These are phyloP conservation scores for Lactarius sanguifluus DNA, from an alignment of 768 basidiomycete genomes.

Conservation along the genomic window DNA sequence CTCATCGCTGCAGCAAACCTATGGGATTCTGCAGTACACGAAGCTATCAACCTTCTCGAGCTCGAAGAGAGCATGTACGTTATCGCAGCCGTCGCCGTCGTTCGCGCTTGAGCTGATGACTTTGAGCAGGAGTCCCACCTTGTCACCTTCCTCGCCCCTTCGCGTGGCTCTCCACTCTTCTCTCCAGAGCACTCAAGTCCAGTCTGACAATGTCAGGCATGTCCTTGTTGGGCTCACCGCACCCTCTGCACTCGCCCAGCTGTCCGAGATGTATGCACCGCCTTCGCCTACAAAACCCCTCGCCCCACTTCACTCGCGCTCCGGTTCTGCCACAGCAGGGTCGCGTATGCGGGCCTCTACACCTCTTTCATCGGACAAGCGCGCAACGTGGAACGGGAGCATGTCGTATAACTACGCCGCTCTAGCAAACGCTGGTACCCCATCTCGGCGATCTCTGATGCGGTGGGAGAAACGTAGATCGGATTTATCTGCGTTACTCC, in stretches of 20 bases:
- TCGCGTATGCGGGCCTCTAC: slow-evolving; percentile 34
- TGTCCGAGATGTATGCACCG: slow-evolving; percentile 88
- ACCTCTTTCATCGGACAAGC: slow-evolving; percentile 44
- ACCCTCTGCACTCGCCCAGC: slow-evolving; percentile 67
- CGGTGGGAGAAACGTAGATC: slow-evolving; percentile 55
- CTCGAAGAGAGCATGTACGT: slow-evolving; percentile 66
- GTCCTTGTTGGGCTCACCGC: slow-evolving; percentile 75
- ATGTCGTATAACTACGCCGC: slow-evolving; percentile 45
- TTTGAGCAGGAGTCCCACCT: slow-evolving; percentile 44
- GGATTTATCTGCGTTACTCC: slow-evolving; percentile 51
- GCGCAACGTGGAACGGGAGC: slow-evolving; percentile 71
- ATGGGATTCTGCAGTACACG: slow-evolving; percentile 75
- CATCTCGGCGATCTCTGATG: slow-evolving; percentile 44
- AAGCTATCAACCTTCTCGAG: slow-evolving; percentile 64
- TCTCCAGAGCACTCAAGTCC: slow-evolving; percentile 71
- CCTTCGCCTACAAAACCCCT: slow-evolving; percentile 52
- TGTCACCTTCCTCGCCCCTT: slow-evolving; percentile 54
- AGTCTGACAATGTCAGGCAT: slow-evolving; percentile 80
- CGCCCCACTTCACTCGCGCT: slow-evolving; percentile 40
- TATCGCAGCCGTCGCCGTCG: slow-evolving; percentile 4
- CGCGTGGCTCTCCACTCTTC: slow-evolving; percentile 72
- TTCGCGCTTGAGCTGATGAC: slow-evolving; percentile 27
- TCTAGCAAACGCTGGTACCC: slow-evolving; percentile 49
- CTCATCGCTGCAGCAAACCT: slow-evolving; percentile 63
- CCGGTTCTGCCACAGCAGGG: slow-evolving; percentile 41